Conservation (phyloP, 495 filamentous ascomycete genomes). For the Acidiella bohemica region DNA sequence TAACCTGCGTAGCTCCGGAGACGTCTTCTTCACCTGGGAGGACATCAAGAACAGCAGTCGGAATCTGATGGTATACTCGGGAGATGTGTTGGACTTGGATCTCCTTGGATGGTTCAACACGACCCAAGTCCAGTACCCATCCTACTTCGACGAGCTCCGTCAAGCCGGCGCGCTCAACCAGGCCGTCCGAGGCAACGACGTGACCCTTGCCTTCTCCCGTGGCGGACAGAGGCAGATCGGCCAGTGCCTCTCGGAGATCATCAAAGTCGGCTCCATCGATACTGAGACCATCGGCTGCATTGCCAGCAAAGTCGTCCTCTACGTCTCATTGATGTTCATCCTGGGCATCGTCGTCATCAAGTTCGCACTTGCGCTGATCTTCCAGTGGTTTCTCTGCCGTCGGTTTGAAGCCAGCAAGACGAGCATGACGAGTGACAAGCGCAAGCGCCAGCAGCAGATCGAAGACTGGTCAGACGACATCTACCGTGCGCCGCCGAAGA, state of each 20-base stretch:
- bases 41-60: constrained; percentile 79
- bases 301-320: constrained; percentile 92
- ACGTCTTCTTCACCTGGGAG: constrained; percentile 93
- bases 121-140: constrained; percentile 64
- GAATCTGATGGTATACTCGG: constrained; percentile 85
- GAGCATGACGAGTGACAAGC: constrained; percentile 51
- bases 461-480: constrained; percentile 99
- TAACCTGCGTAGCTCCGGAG: constrained; percentile 41
- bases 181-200: constrained; percentile 70
- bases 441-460: constrained; percentile 80
- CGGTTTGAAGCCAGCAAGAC: constrained; percentile 69
- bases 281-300: constrained; percentile 96
- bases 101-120: constrained; percentile 84
- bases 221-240: constrained; percentile 64
- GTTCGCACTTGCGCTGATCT: constrained; percentile 78
- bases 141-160: constrained; percentile 65
- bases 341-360: constrained; percentile 75
- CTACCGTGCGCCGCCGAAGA: constrained; percentile 71
- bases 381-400: constrained; percentile 87
- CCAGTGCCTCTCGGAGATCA: constrained; percentile 77
- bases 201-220: constrained; percentile 74
- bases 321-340: constrained; percentile 86
- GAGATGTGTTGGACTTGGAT: constrained; percentile 85
- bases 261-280: constrained; percentile 90
- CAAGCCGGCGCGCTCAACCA: no score